Conservation (phyloP, 768 basidiomycete genomes). For the Lactifluus piperatus region DNA sequence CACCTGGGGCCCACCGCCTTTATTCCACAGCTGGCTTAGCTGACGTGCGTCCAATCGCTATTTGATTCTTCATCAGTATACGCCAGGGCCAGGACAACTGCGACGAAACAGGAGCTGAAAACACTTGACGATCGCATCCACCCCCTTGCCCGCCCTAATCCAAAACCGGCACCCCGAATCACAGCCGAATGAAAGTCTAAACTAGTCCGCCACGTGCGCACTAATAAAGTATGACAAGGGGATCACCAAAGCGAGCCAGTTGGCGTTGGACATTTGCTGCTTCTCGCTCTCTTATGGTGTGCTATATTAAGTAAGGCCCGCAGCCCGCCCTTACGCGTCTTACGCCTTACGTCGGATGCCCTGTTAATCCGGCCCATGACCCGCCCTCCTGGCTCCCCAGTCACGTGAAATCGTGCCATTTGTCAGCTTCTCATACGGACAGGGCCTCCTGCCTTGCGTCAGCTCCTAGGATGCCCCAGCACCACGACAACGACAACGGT, state of each 20-base stretch:
- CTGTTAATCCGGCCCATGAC: no score
- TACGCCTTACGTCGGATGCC: no score
- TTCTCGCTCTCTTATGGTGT: neutral
- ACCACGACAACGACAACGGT: no score
- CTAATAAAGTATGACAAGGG: slow-evolving; percentile 7
- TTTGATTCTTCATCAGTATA: neutral
- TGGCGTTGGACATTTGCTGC: neutral
- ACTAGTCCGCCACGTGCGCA: slow-evolving; percentile 3
- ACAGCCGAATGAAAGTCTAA: slow-evolving; percentile 7
- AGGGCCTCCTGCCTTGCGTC: no score
- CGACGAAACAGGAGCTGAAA: neutral
- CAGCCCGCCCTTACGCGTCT: no score
- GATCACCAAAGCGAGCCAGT: slow-evolving; percentile 1
- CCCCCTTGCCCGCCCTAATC: neutral
- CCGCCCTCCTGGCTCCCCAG: no score
- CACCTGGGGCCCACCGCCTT: neutral
- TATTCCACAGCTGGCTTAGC: slow-evolving; percentile 15
- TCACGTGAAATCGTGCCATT: no score
- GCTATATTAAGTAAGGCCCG: no score
- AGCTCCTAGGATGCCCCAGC: no score
- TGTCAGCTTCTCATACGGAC: no score
- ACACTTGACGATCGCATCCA: neutral
- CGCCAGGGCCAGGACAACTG: neutral
- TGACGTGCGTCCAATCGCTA: neutral
- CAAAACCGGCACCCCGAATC: neutral